These are phyloP conservation scores for Beauveria australis DNA, from an alignment of 2,329 filamentous ascomycete species.

Conservation along the genomic window DNA sequence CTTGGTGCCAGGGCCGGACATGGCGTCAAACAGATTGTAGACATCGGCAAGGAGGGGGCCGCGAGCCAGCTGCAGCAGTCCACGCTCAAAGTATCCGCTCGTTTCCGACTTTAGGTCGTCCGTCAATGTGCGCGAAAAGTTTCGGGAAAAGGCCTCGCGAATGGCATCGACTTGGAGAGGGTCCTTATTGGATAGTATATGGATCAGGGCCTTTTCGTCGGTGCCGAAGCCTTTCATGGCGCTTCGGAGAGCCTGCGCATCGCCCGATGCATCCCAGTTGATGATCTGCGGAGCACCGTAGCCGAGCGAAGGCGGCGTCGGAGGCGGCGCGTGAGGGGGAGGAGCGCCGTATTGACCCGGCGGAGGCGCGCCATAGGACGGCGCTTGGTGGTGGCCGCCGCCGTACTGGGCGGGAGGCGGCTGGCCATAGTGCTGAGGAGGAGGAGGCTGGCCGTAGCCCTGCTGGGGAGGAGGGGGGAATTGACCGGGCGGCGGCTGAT, in stretches of 20 bases:
- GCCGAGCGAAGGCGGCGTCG: slow-evolving; percentile 61
- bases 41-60: slow-evolving; percentile 76
- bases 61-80: slow-evolving; percentile 63
- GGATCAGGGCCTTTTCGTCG: slow-evolving; percentile 70
- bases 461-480: slow-evolving; percentile 20
- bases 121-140: slow-evolving; percentile 60
- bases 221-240: slow-evolving; percentile 96
- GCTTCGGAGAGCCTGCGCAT: slow-evolving; percentile 63
- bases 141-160: slow-evolving; percentile 55
- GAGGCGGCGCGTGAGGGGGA: slow-evolving; percentile 33
- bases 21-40: slow-evolving; percentile 58
- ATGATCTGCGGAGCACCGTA: slow-evolving; percentile 67
- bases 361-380: slow-evolving; percentile 18
- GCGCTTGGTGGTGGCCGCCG: slow-evolving; percentile 14
- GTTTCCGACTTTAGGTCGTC: slow-evolving; percentile 73
- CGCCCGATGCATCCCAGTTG: slow-evolving; percentile 56
- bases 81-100: slow-evolving; percentile 63
- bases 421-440: slow-evolving; percentile 21
- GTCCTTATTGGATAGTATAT: slow-evolving; percentile 61
- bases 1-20: slow-evolving; percentile 77
- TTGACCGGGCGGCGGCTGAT: slow-evolving; percentile 20
- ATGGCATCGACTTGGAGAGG: slow-evolving; percentile 68
- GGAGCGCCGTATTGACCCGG: slow-evolving; percentile 33
- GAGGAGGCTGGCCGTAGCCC: slow-evolving; percentile 19
- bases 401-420: slow-evolving; percentile 21